Percentiles rank a stretch among this genome's conserved stretches.
Conservation (phyloP, 306 rosid species). For the Chamaecrista fasciculata region DNA sequence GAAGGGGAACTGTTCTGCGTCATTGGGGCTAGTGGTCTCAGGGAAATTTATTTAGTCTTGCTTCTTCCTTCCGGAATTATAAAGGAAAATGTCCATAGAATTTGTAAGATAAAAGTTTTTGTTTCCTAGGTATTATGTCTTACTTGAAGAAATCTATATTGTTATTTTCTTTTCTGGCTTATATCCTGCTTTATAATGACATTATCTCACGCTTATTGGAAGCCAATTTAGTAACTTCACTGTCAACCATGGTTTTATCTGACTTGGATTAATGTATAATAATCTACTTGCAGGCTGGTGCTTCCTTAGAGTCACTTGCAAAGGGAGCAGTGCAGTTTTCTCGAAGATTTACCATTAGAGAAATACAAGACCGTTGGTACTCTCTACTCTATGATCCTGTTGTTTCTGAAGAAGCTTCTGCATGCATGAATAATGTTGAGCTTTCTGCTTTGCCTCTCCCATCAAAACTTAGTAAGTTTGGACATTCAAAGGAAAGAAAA, state of each 20-base stretch:
- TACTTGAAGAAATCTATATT: background rate
- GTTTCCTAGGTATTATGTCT: background rate
- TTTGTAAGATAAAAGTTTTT: background rate
- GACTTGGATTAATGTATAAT: constrained; percentile 25
- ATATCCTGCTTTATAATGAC: background rate
- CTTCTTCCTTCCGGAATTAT: background rate
- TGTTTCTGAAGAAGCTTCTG: constrained; percentile 61
- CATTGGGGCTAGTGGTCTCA: background rate
- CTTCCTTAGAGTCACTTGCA: constrained; percentile 96
- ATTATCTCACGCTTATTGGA: background rate
- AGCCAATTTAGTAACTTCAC: background rate
- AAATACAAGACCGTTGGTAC: constrained; percentile 83
- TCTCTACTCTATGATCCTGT: constrained; percentile 72
- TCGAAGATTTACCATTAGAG: constrained; percentile 61
- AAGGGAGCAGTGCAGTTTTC: constrained; percentile 97
- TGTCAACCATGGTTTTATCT: too few species aligned
- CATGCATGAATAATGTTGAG: constrained; percentile 51
- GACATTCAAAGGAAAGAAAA: constrained; percentile 52
- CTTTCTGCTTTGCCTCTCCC: constrained; percentile 44
- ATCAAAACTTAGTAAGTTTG: constrained; percentile 46
- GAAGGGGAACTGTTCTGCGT: background rate
- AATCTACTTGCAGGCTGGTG: constrained; percentile 69
- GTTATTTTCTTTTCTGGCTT: background rate
- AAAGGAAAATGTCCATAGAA: background rate
- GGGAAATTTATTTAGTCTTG: background rate